phyloP scores from a whole-genome alignment of 306 rosid species.

The Rosa lucieae region DNA sequence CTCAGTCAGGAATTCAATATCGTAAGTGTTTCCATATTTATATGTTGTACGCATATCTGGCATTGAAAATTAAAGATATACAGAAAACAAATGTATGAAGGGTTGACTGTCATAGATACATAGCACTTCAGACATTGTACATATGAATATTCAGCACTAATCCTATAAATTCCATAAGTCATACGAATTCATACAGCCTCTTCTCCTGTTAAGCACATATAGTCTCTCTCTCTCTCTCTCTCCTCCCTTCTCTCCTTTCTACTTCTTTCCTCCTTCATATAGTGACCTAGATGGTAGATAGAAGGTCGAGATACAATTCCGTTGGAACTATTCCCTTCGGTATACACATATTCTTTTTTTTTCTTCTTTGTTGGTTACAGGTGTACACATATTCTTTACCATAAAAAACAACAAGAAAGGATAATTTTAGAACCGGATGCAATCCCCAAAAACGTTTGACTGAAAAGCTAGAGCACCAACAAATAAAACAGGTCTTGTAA shows the following conservation, averaged over 20 bases:
- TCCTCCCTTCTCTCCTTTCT: neutral
- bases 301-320: neutral
- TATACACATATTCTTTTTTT: neutral
- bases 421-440: neutral
- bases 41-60: neutral
- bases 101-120: neutral
- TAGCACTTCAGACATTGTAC: neutral
- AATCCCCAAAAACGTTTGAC: neutral
- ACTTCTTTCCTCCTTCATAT: neutral
- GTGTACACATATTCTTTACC: too few relatives aligned
- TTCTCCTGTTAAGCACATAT: neutral
- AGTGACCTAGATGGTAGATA: neutral
- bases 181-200: neutral
- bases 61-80: neutral
- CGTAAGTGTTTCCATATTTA: conserved; percentile 21
- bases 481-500: neutral
- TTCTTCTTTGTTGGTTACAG: too few relatives aligned
- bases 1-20: conserved; percentile 21
- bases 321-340: neutral
- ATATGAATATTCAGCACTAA: neutral
- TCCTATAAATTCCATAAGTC: neutral
- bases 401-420: too few relatives aligned
- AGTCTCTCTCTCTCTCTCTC: neutral
- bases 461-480: neutral
- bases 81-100: neutral